phyloP scores from a whole-genome alignment of 257 asterid species.

The Nicotiana undulata region DNA sequence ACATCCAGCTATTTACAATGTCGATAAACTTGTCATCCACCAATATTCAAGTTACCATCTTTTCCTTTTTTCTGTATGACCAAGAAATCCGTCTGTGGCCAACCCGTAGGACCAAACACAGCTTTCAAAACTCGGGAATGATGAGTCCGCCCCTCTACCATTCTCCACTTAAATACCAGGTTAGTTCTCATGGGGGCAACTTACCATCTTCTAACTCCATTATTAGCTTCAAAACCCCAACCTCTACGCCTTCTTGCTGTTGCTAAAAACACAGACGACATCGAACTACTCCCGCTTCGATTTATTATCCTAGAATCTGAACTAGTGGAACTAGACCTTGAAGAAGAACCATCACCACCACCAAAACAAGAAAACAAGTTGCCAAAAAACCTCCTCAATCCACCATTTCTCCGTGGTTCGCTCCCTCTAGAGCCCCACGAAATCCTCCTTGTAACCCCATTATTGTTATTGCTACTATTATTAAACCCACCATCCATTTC shows the following conservation, averaged over 20 bases:
- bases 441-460: conserved; percentile 65
- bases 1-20: conserved; percentile 8
- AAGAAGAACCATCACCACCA: conserved; percentile 21
- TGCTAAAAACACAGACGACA: conserved; percentile 44
- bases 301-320: conserved; percentile 43
- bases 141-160: too few species aligned
- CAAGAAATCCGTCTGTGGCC: too few species aligned
- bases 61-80: too few species aligned
- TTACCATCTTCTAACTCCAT: neutral
- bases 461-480: conserved; percentile 31
- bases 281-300: conserved; percentile 16
- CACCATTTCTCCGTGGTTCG: conserved; percentile 42
- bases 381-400: conserved; percentile 49
- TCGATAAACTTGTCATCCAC: neutral
- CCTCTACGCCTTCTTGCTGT: conserved; percentile 42
- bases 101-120: too few species aligned
- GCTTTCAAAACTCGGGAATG: too few species aligned
- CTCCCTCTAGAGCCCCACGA: conserved; percentile 68
- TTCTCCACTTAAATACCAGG: too few species aligned
- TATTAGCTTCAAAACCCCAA: conserved; percentile 35
- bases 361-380: conserved; percentile 64
- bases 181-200: neutral
- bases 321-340: conserved; percentile 38
- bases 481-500: conserved; percentile 88
- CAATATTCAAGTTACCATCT: neutral